phyloP scores from a whole-genome alignment of 2,329 filamentous ascomycete species.

The Purpureocillium takamizusanense region DNA sequence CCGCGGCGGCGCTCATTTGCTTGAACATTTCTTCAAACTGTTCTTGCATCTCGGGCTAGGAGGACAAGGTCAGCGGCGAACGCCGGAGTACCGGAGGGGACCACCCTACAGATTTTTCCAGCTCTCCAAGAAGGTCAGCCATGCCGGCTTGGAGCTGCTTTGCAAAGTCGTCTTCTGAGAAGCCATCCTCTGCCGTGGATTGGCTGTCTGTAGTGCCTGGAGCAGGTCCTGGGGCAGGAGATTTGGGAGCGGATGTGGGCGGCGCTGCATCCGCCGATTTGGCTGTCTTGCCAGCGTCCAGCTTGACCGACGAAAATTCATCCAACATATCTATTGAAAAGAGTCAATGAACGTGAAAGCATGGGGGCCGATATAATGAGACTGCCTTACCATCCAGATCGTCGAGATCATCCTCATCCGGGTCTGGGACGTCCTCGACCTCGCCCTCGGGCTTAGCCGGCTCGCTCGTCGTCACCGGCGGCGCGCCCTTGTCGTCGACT shows the following conservation, averaged over 20 bases:
- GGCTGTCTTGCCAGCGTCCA: constrained; percentile 20
- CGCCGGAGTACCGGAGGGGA: background rate
- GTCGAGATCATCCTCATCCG: constrained; percentile 85
- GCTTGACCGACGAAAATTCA: constrained; percentile 66
- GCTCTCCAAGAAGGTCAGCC: constrained; percentile 68
- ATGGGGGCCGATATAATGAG: constrained; percentile 3
- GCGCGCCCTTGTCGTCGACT: constrained; percentile 4
- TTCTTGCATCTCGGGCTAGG: constrained; percentile 60
- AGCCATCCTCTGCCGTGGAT: constrained; percentile 25
- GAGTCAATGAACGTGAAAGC: background rate
- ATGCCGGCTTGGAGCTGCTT: constrained; percentile 85
- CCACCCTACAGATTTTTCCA: constrained; percentile 48
- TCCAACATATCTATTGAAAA: constrained; percentile 71
- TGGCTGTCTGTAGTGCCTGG: constrained; percentile 13
- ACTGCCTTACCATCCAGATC: constrained; percentile 69
- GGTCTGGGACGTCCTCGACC: constrained; percentile 63
- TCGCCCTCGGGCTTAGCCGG: constrained; percentile 10
- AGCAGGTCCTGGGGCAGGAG: constrained; percentile 14
- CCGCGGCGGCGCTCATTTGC: constrained; percentile 51
- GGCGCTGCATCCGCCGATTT: constrained; percentile 13
- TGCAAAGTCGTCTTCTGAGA: constrained; percentile 70
- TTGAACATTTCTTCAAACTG: constrained; percentile 74
- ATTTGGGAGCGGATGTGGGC: constrained; percentile 23
- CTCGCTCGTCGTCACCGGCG: background rate
- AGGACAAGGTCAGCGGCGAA: background rate